Conservation (phyloP, 257 asterid species). For the Datura wrightii region DNA sequence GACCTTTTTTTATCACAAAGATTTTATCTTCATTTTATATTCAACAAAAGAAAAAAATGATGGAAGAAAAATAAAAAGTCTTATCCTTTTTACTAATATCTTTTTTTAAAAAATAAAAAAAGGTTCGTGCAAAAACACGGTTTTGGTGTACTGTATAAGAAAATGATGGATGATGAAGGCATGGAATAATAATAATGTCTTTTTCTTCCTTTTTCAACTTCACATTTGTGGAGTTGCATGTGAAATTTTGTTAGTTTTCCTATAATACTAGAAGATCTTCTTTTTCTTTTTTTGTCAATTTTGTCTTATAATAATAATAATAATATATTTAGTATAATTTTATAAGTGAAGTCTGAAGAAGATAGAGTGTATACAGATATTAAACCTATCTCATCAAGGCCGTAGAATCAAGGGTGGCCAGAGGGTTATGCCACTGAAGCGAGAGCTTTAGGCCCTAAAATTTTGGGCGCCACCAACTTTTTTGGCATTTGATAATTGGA, state of each 20-base stretch:
- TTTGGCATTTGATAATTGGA: too few species aligned
- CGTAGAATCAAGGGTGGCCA: too few species aligned
- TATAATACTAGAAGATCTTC: not conserved
- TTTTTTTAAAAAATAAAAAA: not conserved
- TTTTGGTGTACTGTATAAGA: conserved; percentile 40
- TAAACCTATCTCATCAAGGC: too few species aligned
- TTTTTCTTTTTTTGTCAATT: not conserved
- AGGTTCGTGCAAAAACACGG: conserved; percentile 56
- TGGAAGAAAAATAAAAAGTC: conserved; percentile 2
- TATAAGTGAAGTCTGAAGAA: too few species aligned
- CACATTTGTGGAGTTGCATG: conserved; percentile 26
- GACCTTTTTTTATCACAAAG: not conserved
- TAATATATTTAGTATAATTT: too few species aligned
- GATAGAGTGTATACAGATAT: too few species aligned
- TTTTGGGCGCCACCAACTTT: too few species aligned
- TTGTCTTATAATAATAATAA: not conserved
- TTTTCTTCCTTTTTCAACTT: conserved; percentile 4
- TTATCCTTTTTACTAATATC: not conserved
- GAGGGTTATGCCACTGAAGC: too few species aligned
- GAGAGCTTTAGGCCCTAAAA: too few species aligned
- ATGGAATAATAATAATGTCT: not conserved
- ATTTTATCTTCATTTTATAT: not conserved
- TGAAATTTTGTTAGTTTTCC: conserved; percentile 28
- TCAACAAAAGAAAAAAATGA: not conserved
- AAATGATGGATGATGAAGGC: conserved; percentile 34